These are phyloP conservation scores for Teratosphaeria viscida DNA, from an alignment of 2,329 filamentous ascomycete genomes.

Conservation along the genomic window DNA sequence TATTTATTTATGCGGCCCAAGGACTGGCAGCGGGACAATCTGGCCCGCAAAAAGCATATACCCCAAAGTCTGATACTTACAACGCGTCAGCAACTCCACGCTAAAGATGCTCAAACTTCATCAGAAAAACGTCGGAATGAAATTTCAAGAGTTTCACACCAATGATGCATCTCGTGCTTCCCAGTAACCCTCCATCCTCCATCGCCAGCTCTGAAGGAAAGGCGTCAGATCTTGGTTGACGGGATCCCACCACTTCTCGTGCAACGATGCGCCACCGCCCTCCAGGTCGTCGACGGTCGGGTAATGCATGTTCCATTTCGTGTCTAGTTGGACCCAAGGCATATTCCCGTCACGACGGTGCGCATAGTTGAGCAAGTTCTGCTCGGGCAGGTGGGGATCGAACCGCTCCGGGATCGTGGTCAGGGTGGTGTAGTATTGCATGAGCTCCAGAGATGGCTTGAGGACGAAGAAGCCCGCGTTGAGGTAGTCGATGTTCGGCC, in stretches of 20 bases:
- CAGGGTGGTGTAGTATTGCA: conserved; percentile 24
- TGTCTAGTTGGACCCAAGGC: conserved; percentile 29
- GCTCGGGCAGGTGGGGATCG: conserved; percentile 25
- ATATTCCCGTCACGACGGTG: conserved; percentile 28
- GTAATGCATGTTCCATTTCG: conserved; percentile 30
- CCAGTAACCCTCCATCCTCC: conserved; percentile 28
- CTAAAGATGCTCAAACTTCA: background rate
- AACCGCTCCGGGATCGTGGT: conserved; percentile 23
- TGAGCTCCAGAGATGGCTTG: conserved; percentile 19
- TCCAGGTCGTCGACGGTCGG: conserved; percentile 27
- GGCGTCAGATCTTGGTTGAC: conserved; percentile 19
- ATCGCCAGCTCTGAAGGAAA: conserved; percentile 24
- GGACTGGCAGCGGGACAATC: background rate
- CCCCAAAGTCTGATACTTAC: background rate
- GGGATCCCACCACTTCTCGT: conserved; percentile 31
- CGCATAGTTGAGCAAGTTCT: conserved; percentile 29
- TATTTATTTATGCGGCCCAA: background rate
- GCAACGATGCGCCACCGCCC: conserved; percentile 27
- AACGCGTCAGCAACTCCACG: background rate
- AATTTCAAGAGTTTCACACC: background rate
- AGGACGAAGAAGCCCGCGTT: conserved; percentile 31
- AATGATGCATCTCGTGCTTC: conserved; percentile 20
- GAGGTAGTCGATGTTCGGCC: conserved; percentile 23
- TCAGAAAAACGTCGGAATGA: background rate
- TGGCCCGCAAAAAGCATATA: background rate